phyloP scores from a whole-genome alignment of 768 basidiomycete genomes.

The Termitomyces sp. region DNA sequence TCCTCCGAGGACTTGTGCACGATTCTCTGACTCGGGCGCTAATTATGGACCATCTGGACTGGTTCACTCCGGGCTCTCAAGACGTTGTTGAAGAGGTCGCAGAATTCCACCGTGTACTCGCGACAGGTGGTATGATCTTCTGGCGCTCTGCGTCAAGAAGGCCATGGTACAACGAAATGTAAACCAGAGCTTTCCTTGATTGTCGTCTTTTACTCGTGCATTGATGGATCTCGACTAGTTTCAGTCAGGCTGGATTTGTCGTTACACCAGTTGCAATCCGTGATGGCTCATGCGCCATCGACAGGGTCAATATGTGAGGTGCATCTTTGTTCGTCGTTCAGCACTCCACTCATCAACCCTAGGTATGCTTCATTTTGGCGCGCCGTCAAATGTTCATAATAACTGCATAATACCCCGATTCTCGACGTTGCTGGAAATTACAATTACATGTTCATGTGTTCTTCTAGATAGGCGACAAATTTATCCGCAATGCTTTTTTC shows the following conservation, averaged over 20 bases:
- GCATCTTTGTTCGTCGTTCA: not conserved
- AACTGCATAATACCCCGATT: not conserved
- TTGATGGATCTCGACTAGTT: constrained; percentile 25
- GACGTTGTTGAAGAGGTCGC: constrained; percentile 48
- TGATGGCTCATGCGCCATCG: constrained; percentile 47
- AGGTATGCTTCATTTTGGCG: constrained; percentile 36
- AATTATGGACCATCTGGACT: constrained; percentile 71
- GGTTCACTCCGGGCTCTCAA: constrained; percentile 43
- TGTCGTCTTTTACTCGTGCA: not conserved
- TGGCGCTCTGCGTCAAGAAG: constrained; percentile 61
- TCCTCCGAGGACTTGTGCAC: constrained; percentile 25
- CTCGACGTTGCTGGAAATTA: not conserved
- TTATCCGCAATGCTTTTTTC: constrained; percentile 66
- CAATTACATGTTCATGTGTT: constrained; percentile 48
- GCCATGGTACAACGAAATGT: constrained; percentile 63
- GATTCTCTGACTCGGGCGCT: constrained; percentile 56
- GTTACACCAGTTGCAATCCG: constrained; percentile 50
- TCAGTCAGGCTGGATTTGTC: constrained; percentile 47
- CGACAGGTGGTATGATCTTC: constrained; percentile 54
- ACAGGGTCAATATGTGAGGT: constrained; percentile 69
- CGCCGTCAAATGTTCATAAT: constrained; percentile 18
- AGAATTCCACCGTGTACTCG: constrained; percentile 53
- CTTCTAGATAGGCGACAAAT: constrained; percentile 69
- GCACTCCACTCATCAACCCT: not conserved
- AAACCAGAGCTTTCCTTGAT: not conserved